Conservation (phyloP, 106 monocot species). For the Narthecium ossifragum region DNA sequence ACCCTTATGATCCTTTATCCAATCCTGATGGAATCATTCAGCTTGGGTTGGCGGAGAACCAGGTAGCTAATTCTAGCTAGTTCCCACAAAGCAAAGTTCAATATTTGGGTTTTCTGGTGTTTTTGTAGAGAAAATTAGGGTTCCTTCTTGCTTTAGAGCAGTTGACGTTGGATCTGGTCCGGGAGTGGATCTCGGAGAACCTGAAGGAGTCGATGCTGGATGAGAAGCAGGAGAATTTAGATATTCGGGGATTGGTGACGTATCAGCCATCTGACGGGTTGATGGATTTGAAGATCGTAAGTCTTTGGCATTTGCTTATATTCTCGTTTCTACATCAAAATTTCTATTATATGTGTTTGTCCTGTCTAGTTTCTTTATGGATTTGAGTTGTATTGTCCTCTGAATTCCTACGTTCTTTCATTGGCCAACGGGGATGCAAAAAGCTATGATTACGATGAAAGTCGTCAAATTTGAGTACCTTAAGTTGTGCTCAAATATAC, state of each 20-base stretch:
- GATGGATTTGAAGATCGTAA: slow-evolving; percentile 71
- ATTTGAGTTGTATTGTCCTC: too few relatives aligned
- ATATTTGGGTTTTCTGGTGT: not conserved
- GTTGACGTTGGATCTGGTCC: slow-evolving; percentile 47
- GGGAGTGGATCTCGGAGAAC: slow-evolving; percentile 36
- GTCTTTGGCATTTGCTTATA: too few relatives aligned
- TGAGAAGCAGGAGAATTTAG: slow-evolving; percentile 13
- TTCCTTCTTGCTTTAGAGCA: slow-evolving; percentile 26
- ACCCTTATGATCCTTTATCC: slow-evolving; percentile 30
- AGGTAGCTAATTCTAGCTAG: slow-evolving; percentile 13
- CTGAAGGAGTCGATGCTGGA: slow-evolving; percentile 22
- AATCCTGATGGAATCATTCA: slow-evolving; percentile 51
- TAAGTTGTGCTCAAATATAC: too few relatives aligned
- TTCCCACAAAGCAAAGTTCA: not conserved
- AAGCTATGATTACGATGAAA: too few relatives aligned
- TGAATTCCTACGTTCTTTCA: too few relatives aligned
- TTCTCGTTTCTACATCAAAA: too few relatives aligned
- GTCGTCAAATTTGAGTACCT: too few relatives aligned
- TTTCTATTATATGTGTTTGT: too few relatives aligned
- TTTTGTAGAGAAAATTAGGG: slow-evolving; percentile 3
- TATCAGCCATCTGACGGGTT: slow-evolving; percentile 62
- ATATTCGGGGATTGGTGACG: slow-evolving; percentile 35
- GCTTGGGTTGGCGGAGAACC: slow-evolving; percentile 62
- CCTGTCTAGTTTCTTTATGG: too few relatives aligned
- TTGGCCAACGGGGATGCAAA: too few relatives aligned